Conservation (phyloP, 495 filamentous ascomycete species). For the Neurospora cerealis region DNA sequence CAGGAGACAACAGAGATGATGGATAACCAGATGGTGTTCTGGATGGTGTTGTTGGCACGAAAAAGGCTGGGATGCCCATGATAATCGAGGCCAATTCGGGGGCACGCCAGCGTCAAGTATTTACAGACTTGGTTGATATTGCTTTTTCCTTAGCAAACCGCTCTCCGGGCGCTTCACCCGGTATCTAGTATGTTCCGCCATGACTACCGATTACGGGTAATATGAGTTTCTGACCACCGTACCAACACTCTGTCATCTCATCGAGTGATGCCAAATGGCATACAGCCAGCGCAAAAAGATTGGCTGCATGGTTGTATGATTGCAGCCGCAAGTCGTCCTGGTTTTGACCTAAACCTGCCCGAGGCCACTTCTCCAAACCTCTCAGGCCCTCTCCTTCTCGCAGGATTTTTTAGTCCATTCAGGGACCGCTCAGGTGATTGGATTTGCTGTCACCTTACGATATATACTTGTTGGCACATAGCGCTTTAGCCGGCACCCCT, state of each 20-base stretch:
- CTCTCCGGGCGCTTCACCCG: neutral
- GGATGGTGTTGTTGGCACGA: neutral
- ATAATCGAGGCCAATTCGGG: neutral
- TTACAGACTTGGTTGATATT: neutral
- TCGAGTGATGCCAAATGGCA: slow-evolving; percentile 28
- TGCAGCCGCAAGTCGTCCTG: no score
- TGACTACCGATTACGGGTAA: slow-evolving; percentile 9
- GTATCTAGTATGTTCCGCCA: neutral
- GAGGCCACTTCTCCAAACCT: slow-evolving; percentile 13
- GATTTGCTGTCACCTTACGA: neutral
- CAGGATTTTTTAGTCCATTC: neutral
- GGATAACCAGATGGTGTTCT: neutral
- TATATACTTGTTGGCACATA: neutral
- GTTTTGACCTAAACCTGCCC: slow-evolving; percentile 25
- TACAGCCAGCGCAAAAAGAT: slow-evolving; percentile 2
- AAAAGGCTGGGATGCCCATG: neutral
- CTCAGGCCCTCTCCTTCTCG: neutral
- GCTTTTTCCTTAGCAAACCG: neutral
- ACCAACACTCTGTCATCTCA: slow-evolving; percentile 2
- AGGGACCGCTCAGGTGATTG: neutral
- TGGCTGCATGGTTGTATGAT: slow-evolving; percentile 21
- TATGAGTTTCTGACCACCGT: neutral
- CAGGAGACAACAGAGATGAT: neutral
- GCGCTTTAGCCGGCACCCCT: neutral
- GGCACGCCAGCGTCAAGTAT: neutral